A percentile compares a stretch with the other conserved stretches of the same genome.
These are phyloP conservation scores for Graphilbum fragrans DNA, from an alignment of 2,329 filamentous ascomycete species.

Conservation along the genomic window DNA sequence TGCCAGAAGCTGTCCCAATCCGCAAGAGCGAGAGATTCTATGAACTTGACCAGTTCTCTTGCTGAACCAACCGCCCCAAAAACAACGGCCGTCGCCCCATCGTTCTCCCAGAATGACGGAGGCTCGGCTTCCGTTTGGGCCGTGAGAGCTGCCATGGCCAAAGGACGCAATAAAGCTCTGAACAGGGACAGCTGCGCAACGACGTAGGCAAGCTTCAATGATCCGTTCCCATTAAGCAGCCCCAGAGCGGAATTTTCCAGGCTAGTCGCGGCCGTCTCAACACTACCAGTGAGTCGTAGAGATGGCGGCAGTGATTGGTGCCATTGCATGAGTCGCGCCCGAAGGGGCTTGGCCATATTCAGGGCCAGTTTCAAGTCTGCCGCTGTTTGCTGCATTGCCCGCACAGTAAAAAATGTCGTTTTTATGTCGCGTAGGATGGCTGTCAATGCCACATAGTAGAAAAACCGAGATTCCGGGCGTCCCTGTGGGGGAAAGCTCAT, in stretches of 20 bases:
- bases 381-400: background rate
- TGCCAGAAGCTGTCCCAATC: slow-evolving; percentile 7
- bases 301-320: background rate
- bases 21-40: slow-evolving; percentile 3
- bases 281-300: background rate
- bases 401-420: slow-evolving; percentile 2
- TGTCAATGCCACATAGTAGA: slow-evolving; percentile 1
- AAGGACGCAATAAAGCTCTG: background rate
- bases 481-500: too few relatives aligned
- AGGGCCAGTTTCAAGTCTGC: slow-evolving; percentile 1
- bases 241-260: background rate
- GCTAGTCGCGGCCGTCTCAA: background rate
- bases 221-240: background rate
- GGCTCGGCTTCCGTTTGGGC: background rate
- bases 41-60: slow-evolving; percentile 2
- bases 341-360: background rate
- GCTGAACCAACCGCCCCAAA: background rate
- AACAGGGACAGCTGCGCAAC: background rate
- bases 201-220: background rate
- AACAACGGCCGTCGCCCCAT: background rate
- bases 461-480: too few relatives aligned
- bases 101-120: background rate
- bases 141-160: background rate
- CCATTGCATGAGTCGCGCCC: slow-evolving; percentile 1
- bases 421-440: slow-evolving; percentile 3